Evolutionary conservation across 352 stramenopile genomes (phyloP), one percentile per base, ranked within the genome.

Genomic region (Phytophthora syringae): DNA sequence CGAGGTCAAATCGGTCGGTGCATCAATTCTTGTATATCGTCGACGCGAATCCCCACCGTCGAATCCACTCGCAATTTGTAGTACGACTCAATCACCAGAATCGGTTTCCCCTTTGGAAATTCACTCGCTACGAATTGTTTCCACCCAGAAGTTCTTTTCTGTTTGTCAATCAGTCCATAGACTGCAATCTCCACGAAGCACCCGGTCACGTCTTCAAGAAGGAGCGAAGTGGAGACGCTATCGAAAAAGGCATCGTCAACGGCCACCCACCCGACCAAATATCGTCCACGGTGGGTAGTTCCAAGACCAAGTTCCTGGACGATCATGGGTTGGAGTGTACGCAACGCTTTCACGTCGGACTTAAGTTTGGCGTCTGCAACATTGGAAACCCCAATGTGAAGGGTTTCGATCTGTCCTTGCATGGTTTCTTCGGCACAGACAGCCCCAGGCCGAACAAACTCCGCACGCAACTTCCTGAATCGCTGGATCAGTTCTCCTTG

Each of bases 121-220:
- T 22, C 30, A 11, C 44, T 28, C 0, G 56, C 54, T 18, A 76
- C 24, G 5, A 40, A 11, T 18, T 11, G 18, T 25, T 76, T 62
- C 7, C 40, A 30, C 28, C 74, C 49, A 11, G 39, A 11, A 9
- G 45, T 12, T 13, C 52, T 61, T 15, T 72, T 13, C 1, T 68
- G n/a, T 0, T 25, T 7, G 22, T 67, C 27, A 13, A 67, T 52
- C 20, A 79, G 42, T 24, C 57, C 66, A 21, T 79, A 79, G 22
- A 36, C 53, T 11, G 52, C 66, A 53, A 74, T 52, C 13, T 79
- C 70, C 9, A 79, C 61, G 15, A 79, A 51, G 22, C 32, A 34
- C 0, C 70, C 70, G 5, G 48, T 73, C 11, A 79, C 66, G 36
- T 79, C 66, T 42, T 76, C 62, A 5, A 79, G 32, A 21, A 79